A percentile compares a stretch with the other conserved stretches of the same genome.
phyloP scores from a whole-genome alignment of 305 asterid species.

The Withania somnifera region DNA sequence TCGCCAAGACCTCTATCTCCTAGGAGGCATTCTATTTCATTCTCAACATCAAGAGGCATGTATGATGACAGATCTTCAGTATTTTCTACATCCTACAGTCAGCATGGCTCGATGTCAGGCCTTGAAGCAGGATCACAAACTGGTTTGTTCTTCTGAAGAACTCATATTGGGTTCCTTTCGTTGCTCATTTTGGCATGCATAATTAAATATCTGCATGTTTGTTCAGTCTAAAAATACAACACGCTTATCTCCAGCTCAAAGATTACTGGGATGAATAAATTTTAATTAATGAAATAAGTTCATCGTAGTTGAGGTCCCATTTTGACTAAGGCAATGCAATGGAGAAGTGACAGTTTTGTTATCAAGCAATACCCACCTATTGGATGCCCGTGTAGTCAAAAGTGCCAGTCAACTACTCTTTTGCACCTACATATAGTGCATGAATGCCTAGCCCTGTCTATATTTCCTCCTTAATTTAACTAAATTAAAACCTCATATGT shows the following conservation, averaged over 20 bases:
- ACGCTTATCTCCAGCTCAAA: background rate
- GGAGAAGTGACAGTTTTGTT: background rate
- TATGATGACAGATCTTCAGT: slow-evolving; percentile 58
- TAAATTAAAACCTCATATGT: background rate
- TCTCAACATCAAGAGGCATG: slow-evolving; percentile 56
- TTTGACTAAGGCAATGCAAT: background rate
- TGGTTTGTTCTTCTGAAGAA: slow-evolving; percentile 27
- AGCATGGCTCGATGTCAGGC: slow-evolving; percentile 60
- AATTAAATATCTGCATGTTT: background rate
- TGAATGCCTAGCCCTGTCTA: background rate
- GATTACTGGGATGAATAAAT: background rate
- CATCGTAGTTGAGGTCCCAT: background rate
- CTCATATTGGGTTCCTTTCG: background rate
- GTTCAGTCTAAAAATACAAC: background rate
- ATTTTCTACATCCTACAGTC: slow-evolving; percentile 45
- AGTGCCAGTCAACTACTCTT: background rate
- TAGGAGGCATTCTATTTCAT: slow-evolving; percentile 70
- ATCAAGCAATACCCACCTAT: background rate
- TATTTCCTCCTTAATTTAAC: background rate
- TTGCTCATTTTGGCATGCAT: background rate
- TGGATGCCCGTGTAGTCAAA: background rate
- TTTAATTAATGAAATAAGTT: background rate
- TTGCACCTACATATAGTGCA: background rate
- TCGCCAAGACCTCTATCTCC: slow-evolving; percentile 78
- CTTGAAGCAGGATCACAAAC: slow-evolving; percentile 61